Evolutionary conservation across 768 basidiomycete genomes (phyloP).

Genomic region (Termitomyces sp.): DNA sequence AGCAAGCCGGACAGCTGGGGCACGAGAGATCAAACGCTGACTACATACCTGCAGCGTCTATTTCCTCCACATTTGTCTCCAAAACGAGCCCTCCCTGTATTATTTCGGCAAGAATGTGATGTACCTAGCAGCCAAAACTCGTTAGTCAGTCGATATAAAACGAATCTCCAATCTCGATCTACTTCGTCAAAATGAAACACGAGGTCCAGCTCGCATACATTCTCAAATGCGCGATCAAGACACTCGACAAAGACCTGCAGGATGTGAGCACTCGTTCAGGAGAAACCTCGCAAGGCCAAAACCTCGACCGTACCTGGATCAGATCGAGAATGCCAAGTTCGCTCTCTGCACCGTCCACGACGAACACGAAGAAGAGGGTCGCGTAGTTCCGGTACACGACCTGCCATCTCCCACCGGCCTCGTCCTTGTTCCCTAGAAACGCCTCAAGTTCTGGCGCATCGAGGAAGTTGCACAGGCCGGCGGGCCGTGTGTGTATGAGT

Average conservation of each 20-base stretch:
- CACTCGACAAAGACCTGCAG: conserved; percentile 93
- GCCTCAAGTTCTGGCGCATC: conserved; percentile 86
- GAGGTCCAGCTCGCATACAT: conserved; percentile 96
- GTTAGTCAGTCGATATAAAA: conserved; percentile 1
- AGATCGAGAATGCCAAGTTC: conserved; percentile 94
- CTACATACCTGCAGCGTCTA: conserved; percentile 59
- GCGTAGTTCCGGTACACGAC: conserved; percentile 96
- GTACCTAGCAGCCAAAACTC: conserved; percentile 53
- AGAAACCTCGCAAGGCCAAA: background rate
- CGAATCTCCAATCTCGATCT: conserved; percentile 10
- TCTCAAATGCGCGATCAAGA: conserved; percentile 93
- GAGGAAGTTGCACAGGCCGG: conserved; percentile 90
- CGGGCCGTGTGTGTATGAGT: conserved; percentile 76
- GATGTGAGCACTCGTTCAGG: background rate
- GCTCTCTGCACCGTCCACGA: conserved; percentile 94
- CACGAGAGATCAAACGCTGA: background rate
- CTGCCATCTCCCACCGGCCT: conserved; percentile 61
- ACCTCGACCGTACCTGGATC: conserved; percentile 65
- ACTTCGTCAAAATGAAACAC: conserved; percentile 99
- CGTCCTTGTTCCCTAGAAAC: conserved; percentile 54
- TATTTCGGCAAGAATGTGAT: conserved; percentile 92
- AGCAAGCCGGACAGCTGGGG: background rate
- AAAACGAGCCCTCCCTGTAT: conserved; percentile 96
- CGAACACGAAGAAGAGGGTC: conserved; percentile 94
- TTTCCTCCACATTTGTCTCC: conserved; percentile 91